phyloP scores from a whole-genome alignment of 225 moss, liverwort and hornwort species.

The Bryoerythrophyllum caledonicum region DNA sequence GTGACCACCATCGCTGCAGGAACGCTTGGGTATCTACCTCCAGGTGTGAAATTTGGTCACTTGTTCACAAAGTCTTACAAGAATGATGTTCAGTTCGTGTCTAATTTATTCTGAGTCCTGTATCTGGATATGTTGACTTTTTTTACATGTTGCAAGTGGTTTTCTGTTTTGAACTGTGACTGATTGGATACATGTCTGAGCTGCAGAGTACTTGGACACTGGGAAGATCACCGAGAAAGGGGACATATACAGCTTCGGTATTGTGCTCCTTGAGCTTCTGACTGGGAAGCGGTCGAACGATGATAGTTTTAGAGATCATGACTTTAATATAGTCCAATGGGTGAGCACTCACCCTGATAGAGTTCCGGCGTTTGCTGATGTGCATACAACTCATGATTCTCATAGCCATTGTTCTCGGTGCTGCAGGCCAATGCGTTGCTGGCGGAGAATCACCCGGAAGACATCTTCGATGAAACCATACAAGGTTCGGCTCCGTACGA shows the following conservation, averaged over 20 bases:
- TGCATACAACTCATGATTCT: neutral
- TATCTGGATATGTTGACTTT: neutral
- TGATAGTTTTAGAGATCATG: slow-evolving; percentile 58
- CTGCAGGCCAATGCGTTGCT: slow-evolving; percentile 61
- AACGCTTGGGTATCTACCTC: slow-evolving; percentile 86
- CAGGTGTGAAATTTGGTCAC: slow-evolving; percentile 39
- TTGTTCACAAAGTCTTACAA: neutral
- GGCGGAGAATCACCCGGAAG: slow-evolving; percentile 52
- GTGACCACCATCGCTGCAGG: slow-evolving; percentile 86
- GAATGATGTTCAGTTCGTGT: neutral
- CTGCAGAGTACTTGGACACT: slow-evolving; percentile 46
- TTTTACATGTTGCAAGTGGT: neutral
- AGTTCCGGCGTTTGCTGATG: neutral
- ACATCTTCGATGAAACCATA: slow-evolving; percentile 70
- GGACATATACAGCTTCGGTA: slow-evolving; percentile 86
- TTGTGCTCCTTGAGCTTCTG: slow-evolving; percentile 87
- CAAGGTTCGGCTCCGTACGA: slow-evolving; percentile 51
- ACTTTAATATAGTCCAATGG: slow-evolving; percentile 81
- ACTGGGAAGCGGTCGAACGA: slow-evolving; percentile 79
- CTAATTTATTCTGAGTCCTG: no score
- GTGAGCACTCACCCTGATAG: slow-evolving; percentile 31
- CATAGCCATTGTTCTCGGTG: neutral
- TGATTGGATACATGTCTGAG: neutral
- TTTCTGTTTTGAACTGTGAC: neutral
- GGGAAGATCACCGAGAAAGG: slow-evolving; percentile 76